A percentile compares a stretch with the other conserved stretches of the same genome.
These are phyloP conservation scores for Kwoniella heveanensis DNA, from an alignment of 768 basidiomycete species.

Conservation along the genomic window DNA sequence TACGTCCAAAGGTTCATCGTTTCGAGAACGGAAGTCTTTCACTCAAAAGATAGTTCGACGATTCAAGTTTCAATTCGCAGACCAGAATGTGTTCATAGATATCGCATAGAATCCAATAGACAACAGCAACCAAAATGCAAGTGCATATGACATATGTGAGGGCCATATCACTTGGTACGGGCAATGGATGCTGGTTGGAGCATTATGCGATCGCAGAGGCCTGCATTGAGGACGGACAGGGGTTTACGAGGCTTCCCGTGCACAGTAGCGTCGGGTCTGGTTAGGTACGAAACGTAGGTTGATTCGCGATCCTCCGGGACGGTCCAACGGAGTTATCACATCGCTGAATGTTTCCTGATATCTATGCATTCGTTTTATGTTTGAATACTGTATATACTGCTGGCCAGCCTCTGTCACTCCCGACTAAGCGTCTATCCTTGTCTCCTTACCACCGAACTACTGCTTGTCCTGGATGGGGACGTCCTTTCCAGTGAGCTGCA, in stretches of 20 bases:
- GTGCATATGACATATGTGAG: not conserved
- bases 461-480: conserved; percentile 34
- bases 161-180: no score
- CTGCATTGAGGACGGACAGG: no score
- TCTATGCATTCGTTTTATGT: not conserved
- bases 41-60: not conserved
- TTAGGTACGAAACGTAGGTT: no score
- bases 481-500: conserved; percentile 34
- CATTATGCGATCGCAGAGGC: no score
- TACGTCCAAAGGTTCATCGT: not conserved
- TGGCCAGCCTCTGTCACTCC: not conserved
- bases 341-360: not conserved
- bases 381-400: not conserved
- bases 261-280: no score
- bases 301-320: no score
- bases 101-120: conserved; percentile 3
- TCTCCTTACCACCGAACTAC: not conserved
- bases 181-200: no score
- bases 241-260: no score
- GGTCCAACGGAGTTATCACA: no score
- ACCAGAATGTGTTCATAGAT: not conserved
- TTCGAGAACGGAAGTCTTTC: not conserved
- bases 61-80: not conserved
- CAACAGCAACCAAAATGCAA: not conserved
- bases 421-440: not conserved